Evolutionary conservation across 352 stramenopile genomes (phyloP), one percentile per base, ranked within the genome.

Genomic region (Phytopythium vexans): DNA sequence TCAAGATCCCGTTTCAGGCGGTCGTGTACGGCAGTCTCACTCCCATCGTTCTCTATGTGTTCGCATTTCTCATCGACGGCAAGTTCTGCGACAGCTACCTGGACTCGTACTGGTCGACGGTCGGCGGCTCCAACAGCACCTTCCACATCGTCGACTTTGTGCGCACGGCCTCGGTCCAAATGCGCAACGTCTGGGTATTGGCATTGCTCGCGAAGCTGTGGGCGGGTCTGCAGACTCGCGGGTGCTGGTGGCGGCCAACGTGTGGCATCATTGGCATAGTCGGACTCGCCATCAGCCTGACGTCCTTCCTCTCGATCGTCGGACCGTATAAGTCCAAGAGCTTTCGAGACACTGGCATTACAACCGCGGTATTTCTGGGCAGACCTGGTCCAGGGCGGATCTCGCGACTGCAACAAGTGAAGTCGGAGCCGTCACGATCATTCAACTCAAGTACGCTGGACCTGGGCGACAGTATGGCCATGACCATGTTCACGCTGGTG

Each of bases 21-120:
- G 62, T 86, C 21, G 62, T 88, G 4, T 88, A 88, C 39, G 59
- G 63, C 0, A 84, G 66, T 8, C 58, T 64, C 12, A 51, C 83
- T 10, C 73, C 76, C 8, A 53, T 85, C 0, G 3, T 62, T 14
- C 32, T 46, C 4, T 87, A 87, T 32, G 60, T 71, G 0, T 6
- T 67, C 0, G 76, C 73, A 0, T 55, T 83, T 5, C 15, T 68
- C 8, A 62, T 84, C 9, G 74, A 86, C 42, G 69, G 60, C 32
- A 73, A 54, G 43, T 69, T 81, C 27, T 66, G 53, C 9, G 66
- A 72, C 39, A 60, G 65, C 12, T 77, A 60, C 33, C 54, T 78
- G 9, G 68, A 74, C 12, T 67, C 64, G 33, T 76, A 74, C 12
- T 81, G 63, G 66, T 60, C 71, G 35, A 63, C 68, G 0, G 52